Base-by-base conservation (phyloP, 2,329 filamentous ascomycete species). In the Ilyonectria mors-panacis region DNA sequence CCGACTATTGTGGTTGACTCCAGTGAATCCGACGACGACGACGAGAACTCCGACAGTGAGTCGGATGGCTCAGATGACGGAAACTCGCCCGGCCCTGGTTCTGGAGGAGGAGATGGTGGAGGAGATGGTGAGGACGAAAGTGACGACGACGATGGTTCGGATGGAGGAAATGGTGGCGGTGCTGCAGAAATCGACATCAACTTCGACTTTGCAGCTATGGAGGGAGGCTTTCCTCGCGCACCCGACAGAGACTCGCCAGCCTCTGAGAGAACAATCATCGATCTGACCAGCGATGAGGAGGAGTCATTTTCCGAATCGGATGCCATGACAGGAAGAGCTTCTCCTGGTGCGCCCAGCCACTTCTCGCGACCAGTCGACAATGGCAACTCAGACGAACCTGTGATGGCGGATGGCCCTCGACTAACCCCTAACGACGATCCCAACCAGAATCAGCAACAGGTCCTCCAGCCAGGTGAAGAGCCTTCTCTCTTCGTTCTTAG, bases 401-500 rank as follows among this genome's bases (percentile, higher is more conserved):
- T 4, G 26, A 6, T 26, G 26, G 6, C 26, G 1, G 26, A 26
- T 26, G 5, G 26, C 26, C 26, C 26, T 26, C 26, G 6, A 5
- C 4, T 6, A 26, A 6, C 4, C 4, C 26, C 4, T 6, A 26
- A 39, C 37, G 15, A 39, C 12, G 15, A 39, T 39, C 12, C 37
- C 37, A 17, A 39, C 37, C 37, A 39, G 15, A 5, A 13, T 39
- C 13, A 13, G 13, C 10, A 39, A 39, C 13, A 17, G 12, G 37
- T 39, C 17, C 17, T 15, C 26, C 26, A 26, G 37, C 13, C 37
- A 6, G 37, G 37, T 6, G 37, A 39, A 21, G 67, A 69, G 21
- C 30, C 28, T n/a, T 70, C 72, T 0, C 42, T 74, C 0, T 74
- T 73, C 15, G 5, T 68, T 3, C 21, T 3, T 4, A 65, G 68